Base-by-base conservation (phyloP, 768 basidiomycete species). In the Suillus lakei region DNA sequence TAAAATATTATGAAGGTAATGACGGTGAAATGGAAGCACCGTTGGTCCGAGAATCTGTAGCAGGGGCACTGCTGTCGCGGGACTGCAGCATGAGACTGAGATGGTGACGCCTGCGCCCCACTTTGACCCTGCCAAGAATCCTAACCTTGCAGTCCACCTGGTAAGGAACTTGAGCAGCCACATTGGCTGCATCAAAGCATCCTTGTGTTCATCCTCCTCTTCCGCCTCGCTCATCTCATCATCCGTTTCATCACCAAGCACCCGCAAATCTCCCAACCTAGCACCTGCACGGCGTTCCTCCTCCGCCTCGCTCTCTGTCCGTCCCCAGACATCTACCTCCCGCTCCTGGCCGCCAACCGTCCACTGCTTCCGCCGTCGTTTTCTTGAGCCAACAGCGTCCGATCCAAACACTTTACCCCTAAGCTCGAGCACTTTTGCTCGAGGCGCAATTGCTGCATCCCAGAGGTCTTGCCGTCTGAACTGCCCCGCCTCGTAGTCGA, bases 131-230 rank as follows among this genome's bases (percentile, higher is more conserved):
- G 67, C 60, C 26, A 73, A 64, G 64, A 84, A 82, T 60, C 85
- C 84, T 86, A 90, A 86, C 67, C 83, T 84, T 46, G 86, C 85
- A 8, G 88, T 89, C 91, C 90, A 92, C 65, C 88, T 90, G 54
- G 88, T 91, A 74, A 93, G 91, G 77, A 92, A 86, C 71, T 84
- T 81, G 70, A 93, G 77, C 62, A 92, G 73, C 92, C 92, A 93
- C 82, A 91, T 88, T 43, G 91, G 91, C 62, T 86, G 87, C 73
- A 91, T 87, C 46, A 84, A 85, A 63, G 66, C 70, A 61, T 64
- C 70, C 4, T 72, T 72, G 21, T 72, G 71, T 46, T 70, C 76
- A n/a, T 68, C 67, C 39, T 78, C 73, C 30, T 72, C 73, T 55
- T 75, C 70, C 9, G 80, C 73, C 15, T 76, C 75, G 9, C 73